These are phyloP conservation scores for Leptographium galeiforme DNA, from an alignment of 2,329 filamentous ascomycete species.

Conservation along the genomic window DNA sequence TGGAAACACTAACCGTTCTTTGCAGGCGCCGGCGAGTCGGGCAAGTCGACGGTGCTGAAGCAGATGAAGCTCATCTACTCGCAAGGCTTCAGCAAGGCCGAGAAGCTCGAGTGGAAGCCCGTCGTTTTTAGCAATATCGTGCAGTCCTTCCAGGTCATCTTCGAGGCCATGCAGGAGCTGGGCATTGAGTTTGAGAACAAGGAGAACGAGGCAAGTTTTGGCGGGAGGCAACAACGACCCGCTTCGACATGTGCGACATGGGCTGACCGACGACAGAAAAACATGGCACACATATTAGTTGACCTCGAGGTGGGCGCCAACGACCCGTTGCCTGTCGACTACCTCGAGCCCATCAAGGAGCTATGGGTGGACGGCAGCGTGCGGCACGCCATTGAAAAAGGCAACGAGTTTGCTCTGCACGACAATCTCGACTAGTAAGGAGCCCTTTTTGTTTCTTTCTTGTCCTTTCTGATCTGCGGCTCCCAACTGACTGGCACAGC, in stretches of 20 bases:
- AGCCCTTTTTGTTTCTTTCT: not conserved
- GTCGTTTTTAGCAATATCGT: conserved; percentile 94
- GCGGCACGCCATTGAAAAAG: conserved; percentile 76
- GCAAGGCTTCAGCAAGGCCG: conserved; percentile 76
- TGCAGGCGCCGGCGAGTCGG: conserved; percentile 81
- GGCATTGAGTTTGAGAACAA: conserved; percentile 64
- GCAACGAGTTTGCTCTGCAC: conserved; percentile 92
- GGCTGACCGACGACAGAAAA: conserved; percentile 45
- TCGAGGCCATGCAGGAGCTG: conserved; percentile 82
- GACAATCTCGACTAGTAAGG: conserved; percentile 89
- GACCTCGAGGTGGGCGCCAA: conserved; percentile 74
- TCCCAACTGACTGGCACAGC: conserved; percentile 28
- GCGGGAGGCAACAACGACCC: no score
- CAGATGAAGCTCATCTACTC: conserved; percentile 98
- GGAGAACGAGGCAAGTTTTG: conserved; percentile 57
- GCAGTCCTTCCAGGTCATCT: conserved; percentile 79
- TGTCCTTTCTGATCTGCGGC: not conserved
- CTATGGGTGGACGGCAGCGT: conserved; percentile 79
- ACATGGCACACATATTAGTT: conserved; percentile 62
- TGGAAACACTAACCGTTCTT: no score
- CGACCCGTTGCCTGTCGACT: conserved; percentile 66
- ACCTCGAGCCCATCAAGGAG: conserved; percentile 65
- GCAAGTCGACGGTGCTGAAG: conserved; percentile 94
- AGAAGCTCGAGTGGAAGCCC: conserved; percentile 86
- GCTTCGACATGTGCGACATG: no score